These are phyloP conservation scores for Arthrobotrys sinensis DNA, from an alignment of 2,329 filamentous ascomycete genomes.

Conservation along the genomic window DNA sequence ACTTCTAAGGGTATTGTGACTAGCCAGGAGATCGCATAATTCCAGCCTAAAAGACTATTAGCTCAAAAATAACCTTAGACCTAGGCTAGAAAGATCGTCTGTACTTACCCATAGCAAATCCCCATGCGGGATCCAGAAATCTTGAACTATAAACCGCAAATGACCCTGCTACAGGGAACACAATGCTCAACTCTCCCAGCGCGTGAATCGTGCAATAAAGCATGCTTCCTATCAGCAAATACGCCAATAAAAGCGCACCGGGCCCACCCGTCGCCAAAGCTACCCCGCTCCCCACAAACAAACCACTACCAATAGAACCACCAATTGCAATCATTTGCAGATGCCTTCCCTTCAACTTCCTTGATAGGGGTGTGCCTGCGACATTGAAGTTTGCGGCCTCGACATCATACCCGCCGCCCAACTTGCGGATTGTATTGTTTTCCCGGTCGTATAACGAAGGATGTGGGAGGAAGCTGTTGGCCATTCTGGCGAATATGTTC, in stretches of 20 bases:
- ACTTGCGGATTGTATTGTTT: constrained; percentile 31
- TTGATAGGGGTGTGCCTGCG: constrained; percentile 77
- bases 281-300: constrained; percentile 86
- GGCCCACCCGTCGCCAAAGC: constrained; percentile 82
- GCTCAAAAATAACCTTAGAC: neutral
- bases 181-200: constrained; percentile 89
- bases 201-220: constrained; percentile 93
- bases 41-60: constrained; percentile 44
- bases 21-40: constrained; percentile 90
- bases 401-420: constrained; percentile 60
- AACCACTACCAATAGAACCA: constrained; percentile 87
- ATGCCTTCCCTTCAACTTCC: constrained; percentile 86
- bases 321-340: constrained; percentile 98
- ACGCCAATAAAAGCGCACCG: constrained; percentile 83
- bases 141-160: constrained; percentile 93
- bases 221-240: constrained; percentile 85
- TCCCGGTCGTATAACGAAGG: constrained; percentile 50
- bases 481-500: constrained; percentile 21
- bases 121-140: constrained; percentile 94
- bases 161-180: constrained; percentile 91
- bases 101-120: constrained; percentile 83
- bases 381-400: constrained; percentile 63
- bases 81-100: too few species aligned
- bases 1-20: constrained; percentile 87
- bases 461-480: constrained; percentile 51